Percentiles rank a stretch among this genome's conserved stretches.
phyloP scores from a whole-genome alignment of 208 protist species.

The Wallacemonas rigidus region DNA sequence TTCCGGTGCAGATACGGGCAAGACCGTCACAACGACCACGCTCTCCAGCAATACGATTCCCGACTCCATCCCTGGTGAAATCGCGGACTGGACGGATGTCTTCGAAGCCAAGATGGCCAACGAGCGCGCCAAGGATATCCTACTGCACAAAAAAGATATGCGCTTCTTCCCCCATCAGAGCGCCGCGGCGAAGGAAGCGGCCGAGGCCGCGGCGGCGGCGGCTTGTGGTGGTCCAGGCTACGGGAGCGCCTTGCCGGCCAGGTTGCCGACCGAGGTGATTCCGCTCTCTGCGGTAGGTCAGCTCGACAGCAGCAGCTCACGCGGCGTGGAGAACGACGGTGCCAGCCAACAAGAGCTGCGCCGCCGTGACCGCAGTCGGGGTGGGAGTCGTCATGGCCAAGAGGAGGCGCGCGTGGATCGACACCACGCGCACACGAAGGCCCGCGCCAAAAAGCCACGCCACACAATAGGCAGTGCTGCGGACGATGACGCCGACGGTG shows the following conservation, averaged over 20 bases:
- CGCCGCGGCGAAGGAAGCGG: constrained; percentile 10
- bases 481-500: no score
- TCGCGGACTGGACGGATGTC: constrained; percentile 30
- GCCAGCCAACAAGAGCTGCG: constrained; percentile 5
- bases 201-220: constrained; percentile 15
- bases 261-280: constrained; percentile 13
- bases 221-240: neutral
- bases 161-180: constrained; percentile 23
- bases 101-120: constrained; percentile 36
- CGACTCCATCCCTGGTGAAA: constrained; percentile 15
- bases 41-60: constrained; percentile 20
- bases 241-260: no score
- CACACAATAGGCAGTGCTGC: no score
- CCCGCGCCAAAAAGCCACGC: no score
- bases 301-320: constrained; percentile 34
- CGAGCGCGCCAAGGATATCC: constrained; percentile 30
- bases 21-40: constrained; percentile 14
- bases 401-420: no score
- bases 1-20: constrained; percentile 8
- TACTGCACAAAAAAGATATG: constrained; percentile 32
- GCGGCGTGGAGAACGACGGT: constrained; percentile 25
- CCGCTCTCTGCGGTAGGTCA: constrained; percentile 30
- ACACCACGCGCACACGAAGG: no score
- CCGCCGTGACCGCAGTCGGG: neutral
- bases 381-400: neutral